Evolutionary conservation across 495 filamentous ascomycete species (phyloP).

Genomic region (Penicillium cataractarum): DNA sequence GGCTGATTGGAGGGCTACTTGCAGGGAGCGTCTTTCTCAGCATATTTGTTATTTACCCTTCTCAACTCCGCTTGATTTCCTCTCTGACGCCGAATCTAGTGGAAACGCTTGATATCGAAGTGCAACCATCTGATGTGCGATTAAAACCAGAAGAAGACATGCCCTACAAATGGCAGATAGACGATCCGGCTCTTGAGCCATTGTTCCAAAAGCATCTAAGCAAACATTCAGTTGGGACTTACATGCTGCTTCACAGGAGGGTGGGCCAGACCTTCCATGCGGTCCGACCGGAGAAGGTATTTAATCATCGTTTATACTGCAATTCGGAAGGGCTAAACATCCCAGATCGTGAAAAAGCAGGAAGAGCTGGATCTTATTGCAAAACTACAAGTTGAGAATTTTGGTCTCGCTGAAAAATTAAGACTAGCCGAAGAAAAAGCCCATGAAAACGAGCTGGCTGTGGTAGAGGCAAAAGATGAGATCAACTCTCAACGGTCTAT

Average conservation of each 20-base stretch:
- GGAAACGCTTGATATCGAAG: background rate
- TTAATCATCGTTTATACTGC: background rate
- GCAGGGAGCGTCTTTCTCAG: background rate
- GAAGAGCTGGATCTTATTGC: background rate
- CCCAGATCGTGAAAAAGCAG: background rate
- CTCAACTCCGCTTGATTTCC: background rate
- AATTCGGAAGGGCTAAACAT: background rate
- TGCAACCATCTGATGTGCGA: background rate
- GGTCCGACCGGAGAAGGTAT: background rate
- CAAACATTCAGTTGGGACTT: background rate
- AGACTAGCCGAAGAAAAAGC: background rate
- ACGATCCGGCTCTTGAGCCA: background rate
- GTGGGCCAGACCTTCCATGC: background rate
- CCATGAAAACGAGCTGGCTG: background rate
- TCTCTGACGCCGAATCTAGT: background rate
- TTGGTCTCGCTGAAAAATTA: background rate
- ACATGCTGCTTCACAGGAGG: background rate
- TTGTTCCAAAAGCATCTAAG: background rate
- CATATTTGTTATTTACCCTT: background rate
- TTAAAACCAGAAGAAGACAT: background rate
- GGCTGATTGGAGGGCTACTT: background rate
- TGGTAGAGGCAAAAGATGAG: background rate
- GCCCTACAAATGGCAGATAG: background rate
- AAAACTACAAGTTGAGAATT: background rate
- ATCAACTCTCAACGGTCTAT: background rate